Evolutionary conservation across 352 stramenopile species (phyloP), one percentile per base, ranked within the genome.

Genomic region (Chrysophaeum taylorii): DNA sequence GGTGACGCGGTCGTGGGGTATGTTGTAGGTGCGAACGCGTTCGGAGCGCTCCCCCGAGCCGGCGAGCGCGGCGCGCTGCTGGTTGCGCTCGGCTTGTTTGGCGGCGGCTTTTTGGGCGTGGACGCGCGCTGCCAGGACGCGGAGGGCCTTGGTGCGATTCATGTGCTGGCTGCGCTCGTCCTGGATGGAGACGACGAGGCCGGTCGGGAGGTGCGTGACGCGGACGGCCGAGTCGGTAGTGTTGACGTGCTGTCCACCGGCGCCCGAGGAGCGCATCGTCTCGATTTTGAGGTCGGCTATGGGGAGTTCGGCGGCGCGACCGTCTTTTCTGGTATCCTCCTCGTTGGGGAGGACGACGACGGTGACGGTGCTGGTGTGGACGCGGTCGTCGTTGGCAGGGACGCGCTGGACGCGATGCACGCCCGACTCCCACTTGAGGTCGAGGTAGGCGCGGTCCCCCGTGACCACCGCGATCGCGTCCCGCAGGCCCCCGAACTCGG

Each of bases 391-490:
- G 72, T 97, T 98, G 37, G 94, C 84, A 0, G 94, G 94, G 52
- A 98, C 92, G 16, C 94, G 88, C 78, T 98, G 93, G n/a, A 98
- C 92, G 64, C 93, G 89, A 78, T 98, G 94, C 0, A 97, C 92
- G 41, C 93, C 93, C 62, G 84, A 94, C 79, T 98, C 93, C 72
- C 93, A 97, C 73, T 94, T 94, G 76, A 97, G 92, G 70, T 85
- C 83, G 0, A 89, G 92, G 74, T 92, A 98, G 45, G 33, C 35
- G 53, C 66, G 48, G 23, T 73, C 79, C 31, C 64, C 80, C 25
- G 33, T 75, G 53, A 74, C 71, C 53, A 62, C 63, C 35, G 74
- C 77, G 48, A 67, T 75, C 60, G 79, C 77, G 73, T 86, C 78
- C 41, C 80, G 80, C 27, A 87, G 74, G 27, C 82, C 82, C 0